Percentiles rank a stretch among this genome's conserved stretches.
Evolutionary conservation across 768 basidiomycete genomes (phyloP).

Genomic region (Tephrocybe rancida): DNA sequence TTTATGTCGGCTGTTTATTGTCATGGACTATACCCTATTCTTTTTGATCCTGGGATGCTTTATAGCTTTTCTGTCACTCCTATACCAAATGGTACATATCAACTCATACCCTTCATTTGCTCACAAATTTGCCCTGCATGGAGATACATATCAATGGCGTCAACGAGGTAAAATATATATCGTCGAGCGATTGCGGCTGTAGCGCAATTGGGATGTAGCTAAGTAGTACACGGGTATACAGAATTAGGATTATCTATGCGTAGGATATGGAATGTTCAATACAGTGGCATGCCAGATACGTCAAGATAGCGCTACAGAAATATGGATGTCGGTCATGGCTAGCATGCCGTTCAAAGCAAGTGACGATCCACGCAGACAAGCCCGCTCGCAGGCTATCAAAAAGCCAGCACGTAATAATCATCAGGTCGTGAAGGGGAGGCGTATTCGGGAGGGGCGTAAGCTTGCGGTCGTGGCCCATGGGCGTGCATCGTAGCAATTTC

Average conservation of each 20-base stretch:
- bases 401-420: slow-evolving; percentile 25
- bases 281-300: slow-evolving; percentile 4
- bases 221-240: neutral
- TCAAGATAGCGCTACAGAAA: slow-evolving; percentile 17
- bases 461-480: slow-evolving; percentile 49
- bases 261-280: slow-evolving; percentile 6
- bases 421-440: slow-evolving; percentile 32
- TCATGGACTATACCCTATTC: too few species aligned
- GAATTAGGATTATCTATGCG: slow-evolving; percentile 13
- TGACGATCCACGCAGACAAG: slow-evolving; percentile 10
- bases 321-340: slow-evolving; percentile 16
- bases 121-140: too few species aligned
- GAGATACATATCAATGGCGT: too few species aligned
- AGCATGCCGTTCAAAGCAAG: slow-evolving; percentile 17
- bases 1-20: too few species aligned
- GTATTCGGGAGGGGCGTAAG: slow-evolving; percentile 55
- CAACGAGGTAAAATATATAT: too few species aligned
- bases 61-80: too few species aligned
- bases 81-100: too few species aligned
- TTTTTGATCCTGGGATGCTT: too few species aligned
- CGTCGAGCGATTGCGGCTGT: neutral
- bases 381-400: slow-evolving; percentile 5
- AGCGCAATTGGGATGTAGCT: slow-evolving; percentile 1
- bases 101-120: too few species aligned
- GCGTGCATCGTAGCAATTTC: slow-evolving; percentile 55